Evolutionary conservation across 192 early-diverging fungal genomes (phyloP).

Genomic region (Powellomyces hirtus): DNA sequence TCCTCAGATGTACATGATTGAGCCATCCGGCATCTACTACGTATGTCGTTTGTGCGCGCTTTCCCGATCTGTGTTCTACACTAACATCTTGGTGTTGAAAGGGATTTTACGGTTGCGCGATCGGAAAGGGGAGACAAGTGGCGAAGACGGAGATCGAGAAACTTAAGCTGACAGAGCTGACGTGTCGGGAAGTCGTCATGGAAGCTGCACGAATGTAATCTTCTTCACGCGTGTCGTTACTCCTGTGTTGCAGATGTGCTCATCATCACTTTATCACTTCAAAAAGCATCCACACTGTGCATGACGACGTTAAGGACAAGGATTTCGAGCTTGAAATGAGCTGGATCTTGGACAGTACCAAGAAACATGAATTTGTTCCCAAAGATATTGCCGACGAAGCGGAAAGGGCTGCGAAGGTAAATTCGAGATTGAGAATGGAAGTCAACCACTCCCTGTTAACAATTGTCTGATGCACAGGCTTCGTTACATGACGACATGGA

Average conservation of each 20-base stretch:
- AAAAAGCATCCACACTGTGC: conserved; percentile 83
- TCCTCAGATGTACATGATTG: conserved; percentile 89
- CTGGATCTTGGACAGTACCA: conserved; percentile 89
- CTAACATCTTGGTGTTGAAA: too few species aligned
- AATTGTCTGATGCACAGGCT: conserved; percentile 23
- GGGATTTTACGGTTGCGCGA: conserved; percentile 94
- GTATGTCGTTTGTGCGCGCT: conserved; percentile 40
- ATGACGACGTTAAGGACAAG: conserved; percentile 98
- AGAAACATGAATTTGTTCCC: conserved; percentile 83
- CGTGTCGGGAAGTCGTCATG: conserved; percentile 82
- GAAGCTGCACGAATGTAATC: conserved; percentile 91
- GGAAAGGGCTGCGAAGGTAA: conserved; percentile 70
- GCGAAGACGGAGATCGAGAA: conserved; percentile 99
- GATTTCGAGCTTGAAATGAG: conserved; percentile 97
- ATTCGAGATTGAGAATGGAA: neutral
- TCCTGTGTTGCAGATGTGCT: too few species aligned
- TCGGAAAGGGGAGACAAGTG: conserved; percentile 94
- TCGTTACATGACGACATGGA: conserved; percentile 52
- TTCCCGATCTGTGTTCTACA: too few species aligned
- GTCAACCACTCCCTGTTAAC: neutral
- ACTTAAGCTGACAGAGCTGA: conserved; percentile 80
- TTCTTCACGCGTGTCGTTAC: conserved; percentile 11
- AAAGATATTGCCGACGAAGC: conserved; percentile 84
- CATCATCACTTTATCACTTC: too few species aligned
- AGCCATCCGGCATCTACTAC: conserved; percentile 95